Percentiles rank a stretch among this genome's conserved stretches.
These are phyloP conservation scores for Ogataea trehalophila DNA, from an alignment of 805 yeast species.

Conservation along the genomic window DNA sequence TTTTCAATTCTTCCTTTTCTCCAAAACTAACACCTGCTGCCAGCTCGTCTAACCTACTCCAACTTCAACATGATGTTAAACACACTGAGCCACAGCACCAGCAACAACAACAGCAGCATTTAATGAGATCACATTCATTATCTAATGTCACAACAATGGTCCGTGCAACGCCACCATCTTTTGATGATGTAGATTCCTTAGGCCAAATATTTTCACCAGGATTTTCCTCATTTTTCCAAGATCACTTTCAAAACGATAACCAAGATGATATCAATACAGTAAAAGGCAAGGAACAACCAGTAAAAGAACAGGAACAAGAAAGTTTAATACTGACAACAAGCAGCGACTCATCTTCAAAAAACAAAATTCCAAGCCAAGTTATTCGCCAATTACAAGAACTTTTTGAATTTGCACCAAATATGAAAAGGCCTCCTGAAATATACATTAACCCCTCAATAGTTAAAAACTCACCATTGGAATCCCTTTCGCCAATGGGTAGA, in stretches of 20 bases:
- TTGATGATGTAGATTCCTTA: conserved; percentile 2
- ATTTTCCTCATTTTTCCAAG: conserved; percentile 21
- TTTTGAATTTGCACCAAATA: conserved; percentile 10
- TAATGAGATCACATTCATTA: background rate
- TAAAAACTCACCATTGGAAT: conserved; percentile 22
- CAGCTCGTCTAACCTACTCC: background rate
- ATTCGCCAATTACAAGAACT: conserved; percentile 11
- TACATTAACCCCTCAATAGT: conserved; percentile 28
- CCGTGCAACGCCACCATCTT: background rate
- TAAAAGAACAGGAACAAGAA: background rate
- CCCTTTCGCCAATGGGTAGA: conserved; percentile 31
- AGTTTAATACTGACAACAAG: background rate
- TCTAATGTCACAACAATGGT: background rate
- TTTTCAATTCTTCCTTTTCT: background rate
- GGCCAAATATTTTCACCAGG: conserved; percentile 23
- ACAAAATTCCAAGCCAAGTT: background rate
- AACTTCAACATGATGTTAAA: too few relatives aligned
- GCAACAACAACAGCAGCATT: background rate
- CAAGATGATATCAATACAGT: background rate
- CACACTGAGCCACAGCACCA: background rate
- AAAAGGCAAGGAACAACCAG: too few relatives aligned
- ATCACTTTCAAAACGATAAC: conserved; percentile 11
- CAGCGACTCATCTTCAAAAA: background rate
- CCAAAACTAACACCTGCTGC: conserved; percentile 1
- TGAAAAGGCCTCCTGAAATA: conserved; percentile 9